Evolutionary conservation across 768 basidiomycete species (phyloP), one percentile per base, ranked within the genome.

Genomic region (Leucosporidium creatinivorum): DNA sequence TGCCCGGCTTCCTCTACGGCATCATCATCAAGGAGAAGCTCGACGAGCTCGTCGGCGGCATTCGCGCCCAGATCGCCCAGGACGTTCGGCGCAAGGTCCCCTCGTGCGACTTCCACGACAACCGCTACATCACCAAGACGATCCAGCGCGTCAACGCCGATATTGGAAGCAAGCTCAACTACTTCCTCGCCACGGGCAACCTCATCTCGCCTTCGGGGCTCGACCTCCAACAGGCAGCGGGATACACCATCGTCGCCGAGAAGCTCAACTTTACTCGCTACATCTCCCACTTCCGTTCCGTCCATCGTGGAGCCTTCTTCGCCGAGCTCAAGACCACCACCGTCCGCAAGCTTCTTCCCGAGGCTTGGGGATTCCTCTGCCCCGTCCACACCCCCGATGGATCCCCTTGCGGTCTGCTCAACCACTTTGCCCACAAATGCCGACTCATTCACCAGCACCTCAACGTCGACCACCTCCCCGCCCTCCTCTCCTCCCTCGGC

Each of bases 351-450:
- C 81, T 99, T 60, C 81, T 97, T 23, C 96, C 96, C 28, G 96
- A 99, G 79, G 89, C 94, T 44, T 99, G 96, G 96, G 96, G 93
- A 59, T 99, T 99, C 81, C 80, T 99, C 13, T 99, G 96, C 76
- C 96, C 96, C 26, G 96, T 99, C 23, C 96, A 99, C 77, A 99
- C 96, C 1, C 96, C 96, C 25, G 96, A 99, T 82, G 96, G 96
- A 73, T 84, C 93, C 18, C 96, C 96, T 15, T 99, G 96, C 79
- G 96, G 96, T 78, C 84, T 99, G 19, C 85, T 99, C 65, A 99
- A 98, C 79, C 96, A 99, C 77, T 84, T 99, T 49, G 90, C 93
- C 33, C 86, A 91, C 74, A 87, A 89, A 19, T 99, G 96, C 80
- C 88, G 91, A 67, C 89, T 99, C 72, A 83, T 92, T 72, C 94